Evolutionary conservation across 164 flowering plant genomes (phyloP).

Genomic region (Akebia trifoliata): DNA sequence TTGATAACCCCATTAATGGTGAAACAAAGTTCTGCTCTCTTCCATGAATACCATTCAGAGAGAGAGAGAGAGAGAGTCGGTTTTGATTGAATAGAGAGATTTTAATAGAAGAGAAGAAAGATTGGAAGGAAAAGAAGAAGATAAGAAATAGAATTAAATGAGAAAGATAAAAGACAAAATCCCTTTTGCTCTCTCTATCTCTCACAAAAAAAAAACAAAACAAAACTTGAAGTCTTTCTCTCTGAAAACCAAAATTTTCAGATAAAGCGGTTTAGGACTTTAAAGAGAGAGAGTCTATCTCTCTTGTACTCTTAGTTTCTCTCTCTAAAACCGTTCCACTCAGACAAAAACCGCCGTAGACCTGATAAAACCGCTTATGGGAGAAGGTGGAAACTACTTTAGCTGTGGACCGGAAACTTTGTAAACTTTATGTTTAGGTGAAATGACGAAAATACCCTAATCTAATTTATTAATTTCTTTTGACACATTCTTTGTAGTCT

Average conservation of each 20-base stretch:
- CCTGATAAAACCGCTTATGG: constrained; percentile 12
- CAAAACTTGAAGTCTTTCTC: constrained; percentile 26
- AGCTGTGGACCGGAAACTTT: constrained; percentile 5
- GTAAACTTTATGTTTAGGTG: too few species aligned
- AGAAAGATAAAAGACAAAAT: constrained; percentile 36
- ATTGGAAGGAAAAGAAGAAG: background rate
- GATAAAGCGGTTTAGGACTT: constrained; percentile 38
- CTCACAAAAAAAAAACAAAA: too few species aligned
- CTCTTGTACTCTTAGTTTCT: constrained; percentile 15
- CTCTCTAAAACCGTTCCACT: constrained; percentile 17
- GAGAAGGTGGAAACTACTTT: constrained; percentile 8
- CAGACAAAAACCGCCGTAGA: constrained; percentile 29
- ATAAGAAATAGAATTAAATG: constrained; percentile 32
- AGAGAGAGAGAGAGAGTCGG: constrained; percentile 19
- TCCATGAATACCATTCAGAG: background rate
- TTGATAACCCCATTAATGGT: constrained; percentile 38
- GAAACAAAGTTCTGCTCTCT: constrained; percentile 17
- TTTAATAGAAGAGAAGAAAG: background rate
- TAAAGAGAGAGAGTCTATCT: constrained; percentile 18
- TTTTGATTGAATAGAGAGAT: constrained; percentile 15
- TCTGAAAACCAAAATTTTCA: constrained; percentile 20
- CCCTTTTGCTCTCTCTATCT: constrained; percentile 11
- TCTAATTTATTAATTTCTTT: background rate
- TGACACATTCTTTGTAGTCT: background rate
- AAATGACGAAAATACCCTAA: constrained; percentile 14